These are phyloP conservation scores for Lecanosticta acicola DNA, from an alignment of 2,329 filamentous ascomycete genomes.

Conservation along the genomic window DNA sequence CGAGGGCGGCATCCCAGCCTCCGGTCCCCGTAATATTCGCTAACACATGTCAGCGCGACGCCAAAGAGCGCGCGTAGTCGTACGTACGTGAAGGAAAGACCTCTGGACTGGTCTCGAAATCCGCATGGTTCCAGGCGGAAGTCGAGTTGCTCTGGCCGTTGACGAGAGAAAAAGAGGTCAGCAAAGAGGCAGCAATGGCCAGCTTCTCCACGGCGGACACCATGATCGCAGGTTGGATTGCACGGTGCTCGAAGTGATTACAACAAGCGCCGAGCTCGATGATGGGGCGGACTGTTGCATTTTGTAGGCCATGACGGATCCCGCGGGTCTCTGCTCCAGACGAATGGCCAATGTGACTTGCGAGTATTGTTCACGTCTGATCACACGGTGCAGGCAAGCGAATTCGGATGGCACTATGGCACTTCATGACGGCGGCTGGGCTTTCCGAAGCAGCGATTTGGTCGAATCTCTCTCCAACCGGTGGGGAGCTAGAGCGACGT, in stretches of 20 bases:
- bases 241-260: background rate
- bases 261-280: no score
- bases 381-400: background rate
- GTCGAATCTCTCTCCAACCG: slow-evolving; percentile 5
- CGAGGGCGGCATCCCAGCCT: slow-evolving; percentile 36
- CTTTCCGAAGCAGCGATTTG: slow-evolving; percentile 1
- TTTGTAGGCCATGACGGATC: slow-evolving; percentile 1
- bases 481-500: slow-evolving; percentile 4
- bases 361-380: background rate
- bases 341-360: background rate
- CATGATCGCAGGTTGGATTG: slow-evolving; percentile 3
- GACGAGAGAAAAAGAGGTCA: slow-evolving; percentile 13
- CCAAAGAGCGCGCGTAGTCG: background rate
- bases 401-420: background rate
- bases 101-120: slow-evolving; percentile 17
- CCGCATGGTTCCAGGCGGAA: slow-evolving; percentile 20
- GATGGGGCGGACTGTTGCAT: background rate
- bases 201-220: slow-evolving; percentile 12
- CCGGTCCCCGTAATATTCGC: slow-evolving; percentile 20
- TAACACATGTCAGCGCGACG: background rate
- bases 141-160: slow-evolving; percentile 11
- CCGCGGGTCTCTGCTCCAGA: background rate
- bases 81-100: slow-evolving; percentile 18
- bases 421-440: background rate
- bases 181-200: slow-evolving; percentile 8